Evolutionary conservation across 2,329 filamentous ascomycete species (phyloP).

Genomic region (Arthrobotrys conoides): DNA sequence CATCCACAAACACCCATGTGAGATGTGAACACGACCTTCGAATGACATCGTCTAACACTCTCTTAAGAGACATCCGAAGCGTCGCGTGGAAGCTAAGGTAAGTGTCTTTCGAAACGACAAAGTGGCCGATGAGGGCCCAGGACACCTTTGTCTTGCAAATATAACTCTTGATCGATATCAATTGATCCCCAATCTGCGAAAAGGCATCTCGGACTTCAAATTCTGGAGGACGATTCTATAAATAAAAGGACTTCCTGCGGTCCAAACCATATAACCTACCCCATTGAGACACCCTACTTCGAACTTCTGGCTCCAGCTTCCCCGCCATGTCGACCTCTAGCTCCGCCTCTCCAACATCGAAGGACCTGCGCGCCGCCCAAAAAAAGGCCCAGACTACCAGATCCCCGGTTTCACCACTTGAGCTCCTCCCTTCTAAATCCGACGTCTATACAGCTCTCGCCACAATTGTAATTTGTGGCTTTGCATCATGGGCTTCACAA

Average conservation of each 20-base stretch:
- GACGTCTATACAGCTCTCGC: constrained; percentile 42
- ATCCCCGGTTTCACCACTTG: constrained; percentile 7
- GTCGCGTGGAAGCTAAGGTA: constrained; percentile 13
- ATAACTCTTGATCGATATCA: constrained; percentile 9
- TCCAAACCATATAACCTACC: constrained; percentile 40
- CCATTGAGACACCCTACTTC: constrained; percentile 31
- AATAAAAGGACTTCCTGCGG: constrained; percentile 43
- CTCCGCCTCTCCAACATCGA: constrained; percentile 45
- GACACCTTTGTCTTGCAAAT: background rate
- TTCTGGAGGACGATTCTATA: constrained; percentile 3
- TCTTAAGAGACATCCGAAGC: constrained; percentile 23
- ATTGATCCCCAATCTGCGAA: background rate
- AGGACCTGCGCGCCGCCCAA: constrained; percentile 39
- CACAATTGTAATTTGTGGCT: constrained; percentile 65
- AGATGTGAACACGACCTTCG: constrained; percentile 12
- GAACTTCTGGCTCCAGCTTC: constrained; percentile 1
- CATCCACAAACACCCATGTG: constrained; percentile 34
- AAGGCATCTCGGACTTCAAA: constrained; percentile 17
- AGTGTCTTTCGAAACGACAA: constrained; percentile 36
- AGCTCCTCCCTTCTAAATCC: constrained; percentile 42
- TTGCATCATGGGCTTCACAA: constrained; percentile 79
- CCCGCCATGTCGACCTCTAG: constrained; percentile 42
- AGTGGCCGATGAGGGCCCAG: constrained; percentile 32
- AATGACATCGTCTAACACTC: constrained; percentile 16
- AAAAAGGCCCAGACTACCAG: constrained; percentile 45